Conservation (phyloP, 768 basidiomycete genomes). For the Mycena indigotica region DNA sequence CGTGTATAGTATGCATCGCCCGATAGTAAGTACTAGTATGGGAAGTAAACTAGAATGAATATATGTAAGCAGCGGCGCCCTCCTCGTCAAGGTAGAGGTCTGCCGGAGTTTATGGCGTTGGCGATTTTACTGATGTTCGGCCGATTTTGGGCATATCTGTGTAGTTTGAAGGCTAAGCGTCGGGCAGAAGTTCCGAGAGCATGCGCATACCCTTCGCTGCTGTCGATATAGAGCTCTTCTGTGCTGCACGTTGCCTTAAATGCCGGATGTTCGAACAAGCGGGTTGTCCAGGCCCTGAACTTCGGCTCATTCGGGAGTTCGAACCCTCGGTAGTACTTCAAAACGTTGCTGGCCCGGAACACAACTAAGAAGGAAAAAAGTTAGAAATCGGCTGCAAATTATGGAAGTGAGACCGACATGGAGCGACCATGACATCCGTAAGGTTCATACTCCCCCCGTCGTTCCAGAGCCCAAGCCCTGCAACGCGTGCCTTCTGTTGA, state of each 20-base stretch:
- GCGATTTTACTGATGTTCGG: conserved; percentile 79
- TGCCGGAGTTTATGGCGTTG: conserved; percentile 71
- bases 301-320: conserved; percentile 50
- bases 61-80: no score
- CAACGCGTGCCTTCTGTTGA: conserved; percentile 38
- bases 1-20: no score
- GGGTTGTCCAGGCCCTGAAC: conserved; percentile 54
- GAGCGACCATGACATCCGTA: conserved; percentile 69
- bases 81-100: conserved; percentile 65
- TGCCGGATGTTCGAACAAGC: conserved; percentile 59
- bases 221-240: conserved; percentile 66
- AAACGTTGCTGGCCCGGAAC: conserved; percentile 62
- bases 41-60: no score
- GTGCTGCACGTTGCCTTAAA: conserved; percentile 73
- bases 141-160: conserved; percentile 74
- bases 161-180: neutral
- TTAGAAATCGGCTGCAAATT: no score
- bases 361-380: no score
- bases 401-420: conserved; percentile 54
- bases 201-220: conserved; percentile 78
- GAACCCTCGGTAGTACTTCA: conserved; percentile 71
- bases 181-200: neutral
- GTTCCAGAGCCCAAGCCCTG: conserved; percentile 61
- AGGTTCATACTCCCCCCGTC: conserved; percentile 58
- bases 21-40: no score